Percentiles rank a stretch among this genome's conserved stretches.
Conservation (phyloP, 352 stramenopile genomes). For the Phytophthora parvispora region DNA sequence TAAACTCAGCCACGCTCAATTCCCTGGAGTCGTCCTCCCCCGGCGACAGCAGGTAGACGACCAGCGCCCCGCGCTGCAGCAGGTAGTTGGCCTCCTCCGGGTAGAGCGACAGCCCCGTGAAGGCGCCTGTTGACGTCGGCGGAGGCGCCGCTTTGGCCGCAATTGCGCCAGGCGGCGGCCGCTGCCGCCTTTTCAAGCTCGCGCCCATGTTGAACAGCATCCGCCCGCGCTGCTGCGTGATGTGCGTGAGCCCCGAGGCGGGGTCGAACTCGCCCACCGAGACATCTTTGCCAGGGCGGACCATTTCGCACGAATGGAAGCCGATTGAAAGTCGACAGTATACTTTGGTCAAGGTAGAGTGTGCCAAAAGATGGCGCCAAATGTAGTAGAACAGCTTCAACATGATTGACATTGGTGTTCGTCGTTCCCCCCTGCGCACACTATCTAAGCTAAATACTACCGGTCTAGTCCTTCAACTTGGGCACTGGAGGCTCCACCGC, state of each 20-base stretch:
- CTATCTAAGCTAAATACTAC: slow-evolving; percentile 21
- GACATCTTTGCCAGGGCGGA: slow-evolving; percentile 46
- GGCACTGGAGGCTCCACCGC: slow-evolving; percentile 39
- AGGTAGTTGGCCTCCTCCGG: slow-evolving; percentile 79
- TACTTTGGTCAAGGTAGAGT: slow-evolving; percentile 1
- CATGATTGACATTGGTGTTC: not conserved
- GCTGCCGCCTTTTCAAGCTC: slow-evolving; percentile 47
- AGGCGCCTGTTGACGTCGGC: slow-evolving; percentile 43
- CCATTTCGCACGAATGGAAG: slow-evolving; percentile 16
- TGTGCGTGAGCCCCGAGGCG: slow-evolving; percentile 63
- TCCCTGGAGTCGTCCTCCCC: slow-evolving; percentile 1
- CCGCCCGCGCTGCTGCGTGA: slow-evolving; percentile 78
- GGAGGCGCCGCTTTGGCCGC: slow-evolving; percentile 8
- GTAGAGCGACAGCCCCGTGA: slow-evolving; percentile 73
- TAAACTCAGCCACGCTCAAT: slow-evolving; percentile 39
- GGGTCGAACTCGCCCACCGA: slow-evolving; percentile 74
- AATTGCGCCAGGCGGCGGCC: too few species aligned
- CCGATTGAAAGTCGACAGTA: not conserved
- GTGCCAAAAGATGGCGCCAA: slow-evolving; percentile 6
- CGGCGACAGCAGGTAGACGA: slow-evolving; percentile 47
- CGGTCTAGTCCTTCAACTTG: slow-evolving; percentile 31
- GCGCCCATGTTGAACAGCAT: slow-evolving; percentile 84
- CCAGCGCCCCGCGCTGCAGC: slow-evolving; percentile 58
- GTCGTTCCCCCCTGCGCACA: not conserved
- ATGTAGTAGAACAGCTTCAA: slow-evolving; percentile 17